Evolutionary conservation across 495 filamentous ascomycete species (phyloP), one percentile per base, ranked within the genome.

Genomic region (Xylaria flabelliformis): DNA sequence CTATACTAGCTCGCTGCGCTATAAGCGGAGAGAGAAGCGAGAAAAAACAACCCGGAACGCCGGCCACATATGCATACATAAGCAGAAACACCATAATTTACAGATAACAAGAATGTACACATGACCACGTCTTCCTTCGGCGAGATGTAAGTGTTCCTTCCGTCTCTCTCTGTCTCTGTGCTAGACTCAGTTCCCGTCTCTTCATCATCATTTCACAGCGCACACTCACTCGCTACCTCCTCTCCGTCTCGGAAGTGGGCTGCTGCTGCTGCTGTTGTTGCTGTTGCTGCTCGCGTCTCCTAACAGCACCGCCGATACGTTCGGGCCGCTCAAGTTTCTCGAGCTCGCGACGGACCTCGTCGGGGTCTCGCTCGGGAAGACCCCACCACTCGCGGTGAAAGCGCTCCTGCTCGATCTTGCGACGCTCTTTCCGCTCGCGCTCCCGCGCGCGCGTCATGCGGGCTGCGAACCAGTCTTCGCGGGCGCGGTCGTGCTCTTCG

Each of bases 381-480:
- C 85, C 85, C 88, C 88, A 89, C 88, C 88, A 90, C 80, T 89
- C 88, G 61, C 87, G 69, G 75, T 89, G 78, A 64, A 90, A 88
- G 26, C 81, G 83, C 79, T 89, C 86, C 80, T 88, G 87, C 76
- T 87, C 85, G 62, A 85, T 80, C 76, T 83, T 84, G 63, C 83
- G 80, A 69, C 78, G 82, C 67, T 88, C 85, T 63, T 91, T 91
- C 66, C 85, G 83, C 80, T 92, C 90, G 62, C 86, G 80, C 83
- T 89, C 86, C 50, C 82, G 82, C 64, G 87, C 85, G 75, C 94
- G 86, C 82, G 93, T 88, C 74, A 91, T 85, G 73, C 89, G 86
- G 58, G 84, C 86, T 58, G 89, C 87, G 78, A 98, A 98, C 97
- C 96, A 99, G 77, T 98, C 93, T 79, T 97, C 93, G 39, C 96